Base-by-base conservation (phyloP, 2,329 filamentous ascomycete genomes). In the Aspergillus hortae region DNA sequence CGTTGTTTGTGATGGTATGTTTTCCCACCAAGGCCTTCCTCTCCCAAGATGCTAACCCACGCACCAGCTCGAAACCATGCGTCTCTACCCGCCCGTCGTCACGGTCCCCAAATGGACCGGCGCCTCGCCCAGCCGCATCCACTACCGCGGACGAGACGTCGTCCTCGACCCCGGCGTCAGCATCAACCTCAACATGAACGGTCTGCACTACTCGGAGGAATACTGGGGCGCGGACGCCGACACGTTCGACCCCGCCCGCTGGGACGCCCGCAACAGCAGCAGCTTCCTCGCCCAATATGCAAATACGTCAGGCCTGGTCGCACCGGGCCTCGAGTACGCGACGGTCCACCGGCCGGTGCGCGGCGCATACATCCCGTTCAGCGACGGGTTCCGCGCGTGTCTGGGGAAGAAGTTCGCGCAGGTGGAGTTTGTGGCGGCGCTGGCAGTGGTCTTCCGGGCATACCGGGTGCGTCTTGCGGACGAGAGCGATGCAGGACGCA, bases 41-140 rank as follows among this genome's bases (percentile, higher is more conserved):
- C 12, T 11, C 38, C 2, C 17, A 17, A 33, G 11, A 49, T 14
- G 7, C n/a, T 35, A 35, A 35, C n/a, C 4, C 7, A 38, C 3
- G 14, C 3, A n/a, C 21, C 57, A 79, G 65, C 65, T 68, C 25
- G 77, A 79, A 60, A 74, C 71, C 1, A 53, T 78, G 7, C 72
- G 74, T 6, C 63, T 77, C 1, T 76, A 74, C 46, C 62, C 65
- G 0, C 69, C 70, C 0, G 64, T 75, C 5, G 50, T 60, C 1
- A 57, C 57, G 1, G 46, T 69, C 17, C 58, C 61, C 9, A 70
- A 69, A 60, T 61, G 56, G 35, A 71, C 68, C 4, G 54, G 49
- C n/a, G 11, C 54, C n/a, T 40, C 51, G 5, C 40, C 54, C 48
- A 55, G 54, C 30, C 44, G 21, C 25, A 49, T 63, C 38, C 43